These are phyloP conservation scores for Pinus taeda DNA, from an alignment of 75 land plant species.

Conservation along the genomic window DNA sequence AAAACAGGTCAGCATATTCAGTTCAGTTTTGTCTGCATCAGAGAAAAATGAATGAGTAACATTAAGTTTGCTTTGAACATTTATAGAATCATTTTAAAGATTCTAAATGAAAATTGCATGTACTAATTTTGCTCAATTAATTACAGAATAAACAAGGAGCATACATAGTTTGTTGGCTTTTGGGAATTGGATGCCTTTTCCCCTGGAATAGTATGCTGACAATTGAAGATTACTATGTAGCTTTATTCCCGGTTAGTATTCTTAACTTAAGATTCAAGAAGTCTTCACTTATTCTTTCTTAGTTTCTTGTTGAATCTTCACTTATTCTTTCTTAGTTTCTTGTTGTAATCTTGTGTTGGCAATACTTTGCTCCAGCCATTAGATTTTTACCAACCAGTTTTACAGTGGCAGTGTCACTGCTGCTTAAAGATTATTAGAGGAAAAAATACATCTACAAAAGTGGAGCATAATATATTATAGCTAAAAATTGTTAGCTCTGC, in stretches of 20 bases:
- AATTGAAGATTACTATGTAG: conserved; percentile 69
- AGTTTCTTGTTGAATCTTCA: background rate
- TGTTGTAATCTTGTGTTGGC: no score
- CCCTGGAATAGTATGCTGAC: conserved; percentile 96
- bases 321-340: background rate
- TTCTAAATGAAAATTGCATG: background rate
- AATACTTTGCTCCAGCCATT: no score
- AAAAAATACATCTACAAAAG: background rate
- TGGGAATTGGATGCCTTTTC: conserved; percentile 80
- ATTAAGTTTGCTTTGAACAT: background rate
- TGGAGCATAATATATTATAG: background rate
- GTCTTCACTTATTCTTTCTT: background rate
- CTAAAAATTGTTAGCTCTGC: background rate
- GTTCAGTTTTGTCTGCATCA: background rate
- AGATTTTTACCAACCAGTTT: no score
- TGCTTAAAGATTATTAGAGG: no score
- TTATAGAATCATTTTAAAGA: background rate
- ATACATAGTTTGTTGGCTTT: conserved; percentile 75
- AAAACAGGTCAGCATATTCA: background rate
- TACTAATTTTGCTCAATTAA: no score
- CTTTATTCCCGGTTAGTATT: conserved; percentile 63
- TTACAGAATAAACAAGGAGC: conserved; percentile 60
- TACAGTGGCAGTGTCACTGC: no score
- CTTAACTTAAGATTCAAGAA: no score
- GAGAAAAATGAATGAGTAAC: background rate